A percentile compares a stretch with the other conserved stretches of the same genome.
phyloP scores from a whole-genome alignment of 257 asterid species.

The Solanum appendiculatum region DNA sequence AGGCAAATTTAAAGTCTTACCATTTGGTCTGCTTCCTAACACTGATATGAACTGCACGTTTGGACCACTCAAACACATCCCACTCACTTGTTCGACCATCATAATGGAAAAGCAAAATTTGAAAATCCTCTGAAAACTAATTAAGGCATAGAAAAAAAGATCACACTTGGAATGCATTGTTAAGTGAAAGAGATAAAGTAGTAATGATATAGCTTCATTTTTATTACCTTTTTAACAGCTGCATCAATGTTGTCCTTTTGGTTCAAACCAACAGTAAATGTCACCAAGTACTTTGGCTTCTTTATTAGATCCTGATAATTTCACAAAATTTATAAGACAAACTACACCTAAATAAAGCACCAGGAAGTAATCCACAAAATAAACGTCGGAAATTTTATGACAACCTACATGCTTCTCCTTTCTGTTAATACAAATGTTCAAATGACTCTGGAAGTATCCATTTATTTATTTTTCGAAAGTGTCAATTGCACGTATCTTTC shows the following conservation, averaged over 20 bases:
- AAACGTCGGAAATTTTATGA: background rate
- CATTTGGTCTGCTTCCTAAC: conserved; percentile 85
- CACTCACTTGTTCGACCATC: conserved; percentile 93
- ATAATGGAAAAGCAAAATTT: conserved; percentile 92
- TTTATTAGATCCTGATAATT: conserved; percentile 70
- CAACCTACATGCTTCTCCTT: background rate
- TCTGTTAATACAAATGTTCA: background rate
- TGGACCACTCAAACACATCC: conserved; percentile 98
- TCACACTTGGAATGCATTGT: background rate
- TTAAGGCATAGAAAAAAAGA: background rate
- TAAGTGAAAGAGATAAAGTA: background rate
- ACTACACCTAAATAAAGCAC: background rate
- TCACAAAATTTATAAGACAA: background rate
- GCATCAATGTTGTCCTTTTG: conserved; percentile 68
- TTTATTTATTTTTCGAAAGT: background rate
- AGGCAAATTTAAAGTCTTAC: conserved; percentile 19
- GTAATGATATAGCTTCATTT: background rate
- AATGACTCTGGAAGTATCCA: background rate
- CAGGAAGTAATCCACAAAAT: background rate
- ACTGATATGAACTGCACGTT: conserved; percentile 84
- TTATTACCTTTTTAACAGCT: conserved; percentile 70
- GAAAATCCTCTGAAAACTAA: conserved; percentile 93
- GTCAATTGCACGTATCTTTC: background rate
- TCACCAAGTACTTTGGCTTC: conserved; percentile 89
- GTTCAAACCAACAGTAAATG: conserved; percentile 86